Percentiles rank a stretch among this genome's conserved stretches.
Evolutionary conservation across 495 filamentous ascomycete genomes (phyloP).

Genomic region (Collariella sp.): DNA sequence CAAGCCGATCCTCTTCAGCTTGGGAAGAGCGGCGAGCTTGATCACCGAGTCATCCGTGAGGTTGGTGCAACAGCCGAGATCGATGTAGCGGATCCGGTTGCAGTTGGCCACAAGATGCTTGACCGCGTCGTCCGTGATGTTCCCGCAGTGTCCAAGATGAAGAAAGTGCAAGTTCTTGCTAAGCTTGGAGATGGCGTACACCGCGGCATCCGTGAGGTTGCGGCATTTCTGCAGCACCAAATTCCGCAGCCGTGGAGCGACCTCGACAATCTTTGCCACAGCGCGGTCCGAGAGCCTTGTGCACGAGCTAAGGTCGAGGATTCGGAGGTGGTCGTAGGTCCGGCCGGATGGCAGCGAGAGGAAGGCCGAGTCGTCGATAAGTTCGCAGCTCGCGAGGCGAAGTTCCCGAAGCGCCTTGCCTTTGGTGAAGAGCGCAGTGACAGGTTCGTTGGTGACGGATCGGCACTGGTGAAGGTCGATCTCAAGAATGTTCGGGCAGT

Average conservation of each 20-base stretch:
- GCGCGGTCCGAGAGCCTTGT: conserved; percentile 72
- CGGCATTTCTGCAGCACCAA: conserved; percentile 90
- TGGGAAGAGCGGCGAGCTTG: conserved; percentile 77
- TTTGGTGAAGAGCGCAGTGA: conserved; percentile 66
- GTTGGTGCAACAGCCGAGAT: conserved; percentile 86
- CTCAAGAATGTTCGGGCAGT: conserved; percentile 88
- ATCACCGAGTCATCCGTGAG: conserved; percentile 84
- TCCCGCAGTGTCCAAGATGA: conserved; percentile 85
- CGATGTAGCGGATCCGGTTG: conserved; percentile 94
- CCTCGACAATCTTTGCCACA: conserved; percentile 74
- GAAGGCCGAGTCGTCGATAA: conserved; percentile 81
- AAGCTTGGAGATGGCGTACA: conserved; percentile 76
- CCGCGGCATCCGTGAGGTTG: conserved; percentile 81
- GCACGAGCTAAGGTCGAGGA: conserved; percentile 89
- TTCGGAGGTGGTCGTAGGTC: conserved; percentile 77
- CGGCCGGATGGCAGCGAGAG: conserved; percentile 60
- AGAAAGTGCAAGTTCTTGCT: conserved; percentile 96
- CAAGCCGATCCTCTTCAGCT: conserved; percentile 84
- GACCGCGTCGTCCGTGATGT: conserved; percentile 83
- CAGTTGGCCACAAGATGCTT: conserved; percentile 72
- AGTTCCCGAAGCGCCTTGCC: conserved; percentile 80
- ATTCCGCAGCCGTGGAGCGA: conserved; percentile 83
- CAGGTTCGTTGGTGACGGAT: conserved; percentile 66
- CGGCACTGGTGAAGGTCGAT: conserved; percentile 89
- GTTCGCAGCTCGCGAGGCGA: conserved; percentile 70